Base-by-base conservation (phyloP, 345 rosid genomes). In the thale cress (Arabidopsis thaliana) region DNA sequence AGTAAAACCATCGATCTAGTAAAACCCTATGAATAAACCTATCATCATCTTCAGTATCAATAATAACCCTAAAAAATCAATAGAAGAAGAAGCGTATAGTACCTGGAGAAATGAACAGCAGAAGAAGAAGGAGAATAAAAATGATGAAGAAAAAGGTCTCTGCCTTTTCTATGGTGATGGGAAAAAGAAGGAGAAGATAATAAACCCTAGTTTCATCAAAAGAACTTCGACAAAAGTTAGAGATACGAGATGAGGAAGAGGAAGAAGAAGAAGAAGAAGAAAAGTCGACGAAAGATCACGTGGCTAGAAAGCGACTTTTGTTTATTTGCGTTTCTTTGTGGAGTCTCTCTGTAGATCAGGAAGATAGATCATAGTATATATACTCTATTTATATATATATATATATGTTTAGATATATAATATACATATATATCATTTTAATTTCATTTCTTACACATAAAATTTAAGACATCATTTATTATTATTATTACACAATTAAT, bases 221-320 rank as follows among this genome's bases (percentile, higher is more conserved):
- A 28, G 22, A 59, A 44, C 42, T 62, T 41, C 22, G n/a, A 55
- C 9, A 30, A 63, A 77, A 63, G 3, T 4, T n/a, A 16, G 33
- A 49, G 70, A 65, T 59, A 57, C 34, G 67, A 33, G 80, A 67
- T 7, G 53, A 32, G 53, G 69, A 55, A 8, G 68, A n/a, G 20
- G 59, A 8, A 7, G 75, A 53, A 34, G 65, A 33, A 41, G 75
- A 42, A 49, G 76, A 1, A 33, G 71, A 46, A 65, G 77, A 78
- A 72, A 72, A 78, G 81, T 72, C 78, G 73, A 78, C 67, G 78
- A 66, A 67, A 60, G 78, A 67, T 72, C 78, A 78, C 78, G 78
- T 78, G 78, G 69, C 30, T 42, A 28, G 65, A 78, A 72, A 78
- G 78, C 78, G 81, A 78, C 81, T 72, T 78, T 78, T 65, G 72